Percentiles rank a stretch among this genome's conserved stretches.
phyloP scores from a whole-genome alignment of 305 asterid species.

The Fraxinus xanthoxyloides region DNA sequence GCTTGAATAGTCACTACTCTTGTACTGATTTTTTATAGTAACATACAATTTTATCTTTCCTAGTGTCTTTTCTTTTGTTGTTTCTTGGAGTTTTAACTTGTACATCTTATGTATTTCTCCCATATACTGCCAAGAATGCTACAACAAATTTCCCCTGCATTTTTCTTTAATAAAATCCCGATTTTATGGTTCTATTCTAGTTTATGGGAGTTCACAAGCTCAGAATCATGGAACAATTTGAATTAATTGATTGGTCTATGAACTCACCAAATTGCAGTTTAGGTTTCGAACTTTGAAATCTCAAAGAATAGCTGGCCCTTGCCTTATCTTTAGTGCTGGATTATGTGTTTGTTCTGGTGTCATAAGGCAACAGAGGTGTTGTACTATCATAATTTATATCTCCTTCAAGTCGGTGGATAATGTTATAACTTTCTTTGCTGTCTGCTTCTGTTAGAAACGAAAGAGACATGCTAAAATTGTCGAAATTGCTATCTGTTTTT shows the following conservation, averaged over 20 bases:
- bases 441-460: not conserved
- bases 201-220: not conserved
- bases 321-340: not conserved
- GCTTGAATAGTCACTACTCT: not conserved
- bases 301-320: not conserved
- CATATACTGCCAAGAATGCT: not conserved
- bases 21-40: not conserved
- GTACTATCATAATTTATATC: not conserved
- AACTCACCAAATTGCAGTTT: not conserved
- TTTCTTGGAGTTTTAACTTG: not conserved
- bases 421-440: not conserved
- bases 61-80: not conserved
- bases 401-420: not conserved
- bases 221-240: not conserved
- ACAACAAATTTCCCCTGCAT: not conserved
- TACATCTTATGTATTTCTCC: not conserved
- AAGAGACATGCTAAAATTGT: not conserved
- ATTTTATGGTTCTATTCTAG: not conserved
- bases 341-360: not conserved
- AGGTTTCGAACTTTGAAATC: not conserved
- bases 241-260: not conserved
- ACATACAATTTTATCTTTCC: not conserved
- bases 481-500: not conserved
- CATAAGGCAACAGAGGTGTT: not conserved
- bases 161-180: not conserved